Evolutionary conservation across 2,329 filamentous ascomycete species (phyloP), one percentile per base, ranked within the genome.

Genomic region (Furcasterigmium furcatum): DNA sequence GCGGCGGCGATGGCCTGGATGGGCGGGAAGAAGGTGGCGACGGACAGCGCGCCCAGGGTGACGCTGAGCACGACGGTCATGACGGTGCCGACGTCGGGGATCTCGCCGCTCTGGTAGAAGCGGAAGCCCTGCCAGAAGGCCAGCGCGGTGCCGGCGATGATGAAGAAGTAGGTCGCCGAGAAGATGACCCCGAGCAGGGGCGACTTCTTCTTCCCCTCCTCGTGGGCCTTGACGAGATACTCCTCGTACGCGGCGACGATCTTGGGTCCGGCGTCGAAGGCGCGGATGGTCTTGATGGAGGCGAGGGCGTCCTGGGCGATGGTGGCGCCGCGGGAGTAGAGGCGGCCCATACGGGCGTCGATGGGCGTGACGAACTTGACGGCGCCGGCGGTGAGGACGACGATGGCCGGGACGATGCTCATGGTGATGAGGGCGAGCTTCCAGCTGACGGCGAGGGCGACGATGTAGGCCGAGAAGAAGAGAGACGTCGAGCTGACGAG

Each of bases 341-440:
- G 13, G 22, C 14, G 14, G 13, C 39, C 34, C 21, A 43, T 36
- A n/a, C 29, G 29, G 13, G 43, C 34, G 21, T 44, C 43, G 14
- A 18, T 48, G 5, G 20, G 27, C 19, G 56, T 47, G 41, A 61
- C 59, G 4, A 58, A 45, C 12, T 47, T 46, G 12, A 59, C 44
- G 14, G 53, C 52, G 10, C 49, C 35, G 8, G 52, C 55, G 9
- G 55, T 21, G 9, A 49, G 41, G 25, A 53, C n/a, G 1, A 53
- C 14, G 13, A 53, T 22, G 14, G 44, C 43, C 3, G 52, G 51
- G 1, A 76, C 61, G 34, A 77, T 70, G 48, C 63, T 62, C 25
- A 73, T 55, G n/a, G 71, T 64, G 43, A 70, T 66, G 3, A 71
- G 55, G 0, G 68, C 64, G 5, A 70, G 55, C 54, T 71, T 66